These are phyloP conservation scores for Corylus americana DNA, from an alignment of 306 rosid genomes.

Conservation along the genomic window DNA sequence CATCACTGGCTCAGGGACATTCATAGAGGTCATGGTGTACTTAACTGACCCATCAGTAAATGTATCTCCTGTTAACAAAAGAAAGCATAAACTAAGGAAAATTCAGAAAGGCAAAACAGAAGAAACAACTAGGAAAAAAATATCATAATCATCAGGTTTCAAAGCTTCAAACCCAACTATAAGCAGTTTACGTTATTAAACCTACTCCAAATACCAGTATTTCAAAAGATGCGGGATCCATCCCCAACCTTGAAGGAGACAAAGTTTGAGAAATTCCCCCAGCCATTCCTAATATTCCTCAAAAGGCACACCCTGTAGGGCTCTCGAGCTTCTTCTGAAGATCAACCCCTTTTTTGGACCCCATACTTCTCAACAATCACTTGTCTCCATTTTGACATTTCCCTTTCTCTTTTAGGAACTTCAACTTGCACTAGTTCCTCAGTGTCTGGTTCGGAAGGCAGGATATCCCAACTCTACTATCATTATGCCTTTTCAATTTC, in stretches of 20 bases:
- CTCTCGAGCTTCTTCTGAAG: too few species aligned
- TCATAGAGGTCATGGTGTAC: conserved; percentile 99
- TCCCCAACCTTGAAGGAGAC: too few species aligned
- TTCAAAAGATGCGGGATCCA: neutral
- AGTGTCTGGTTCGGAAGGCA: too few species aligned
- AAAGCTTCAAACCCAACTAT: neutral
- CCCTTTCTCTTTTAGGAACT: conserved; percentile 3
- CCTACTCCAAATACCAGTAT: neutral
- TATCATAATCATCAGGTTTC: conserved; percentile 17
- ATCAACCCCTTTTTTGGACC: too few species aligned
- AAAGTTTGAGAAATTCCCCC: too few species aligned
- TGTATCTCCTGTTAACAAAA: conserved; percentile 79
- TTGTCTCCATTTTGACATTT: conserved; percentile 6
- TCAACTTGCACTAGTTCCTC: conserved; percentile 7
- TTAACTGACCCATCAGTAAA: conserved; percentile 88
- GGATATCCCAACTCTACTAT: too few species aligned
- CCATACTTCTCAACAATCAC: too few species aligned
- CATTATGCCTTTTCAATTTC: too few species aligned
- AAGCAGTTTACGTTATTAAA: neutral
- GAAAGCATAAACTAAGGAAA: conserved; percentile 14
- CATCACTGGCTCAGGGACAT: conserved; percentile 99
- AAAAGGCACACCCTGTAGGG: too few species aligned
- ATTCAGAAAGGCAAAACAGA: conserved; percentile 8
- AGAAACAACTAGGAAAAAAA: conserved; percentile 9
- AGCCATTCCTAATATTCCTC: too few species aligned